Evolutionary conservation across 768 basidiomycete species (phyloP), one percentile per base, ranked within the genome.

Genomic region (Amanita pallidorosea): DNA sequence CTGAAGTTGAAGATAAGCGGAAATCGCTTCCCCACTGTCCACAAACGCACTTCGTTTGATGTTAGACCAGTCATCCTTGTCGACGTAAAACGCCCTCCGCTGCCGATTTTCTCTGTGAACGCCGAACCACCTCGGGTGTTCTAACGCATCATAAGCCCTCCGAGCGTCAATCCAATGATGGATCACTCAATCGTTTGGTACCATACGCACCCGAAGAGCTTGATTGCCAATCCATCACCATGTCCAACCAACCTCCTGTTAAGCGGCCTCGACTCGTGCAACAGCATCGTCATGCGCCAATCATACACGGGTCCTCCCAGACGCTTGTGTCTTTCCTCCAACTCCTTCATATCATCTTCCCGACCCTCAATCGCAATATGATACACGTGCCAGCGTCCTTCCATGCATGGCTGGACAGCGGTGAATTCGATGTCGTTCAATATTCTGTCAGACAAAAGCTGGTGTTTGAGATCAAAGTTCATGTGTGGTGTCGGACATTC

Each of bases 301-400:
- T 45, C 42, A 37, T 51, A 51, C 13, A n/a, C 13, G 1, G 27
- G 9, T n/a, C 43, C 50, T 3, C 50, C 50, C 22, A 25, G 9
- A 18, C 50, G 11, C 42, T 29, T 34, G 17, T 36, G 41, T 7
- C 11, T 36, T 34, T 44, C 50, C 42, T 51, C 50, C 42, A 45
- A 29, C 31, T 5, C 42, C 31, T 35, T 44, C 35, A 44, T 36
- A 5, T 51, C 49, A n/a, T 34, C 49, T 11, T 51, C 31, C 7
- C 42, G 42, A 17, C 50, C 50, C 20, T 45, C 31, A 22, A 51
- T 45, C 13, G 34, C 18, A 7, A 51, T 18, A 11, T 45, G 43
- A 17, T 51, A 51, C 17, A 51, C 50, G 13, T 51, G 50, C 42
- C 50, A 51, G 8, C 50, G 37, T 17, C 50, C 42, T 36, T 51